phyloP scores from a whole-genome alignment of 495 filamentous ascomycete genomes.

The Recurvomyces mirabilis region DNA sequence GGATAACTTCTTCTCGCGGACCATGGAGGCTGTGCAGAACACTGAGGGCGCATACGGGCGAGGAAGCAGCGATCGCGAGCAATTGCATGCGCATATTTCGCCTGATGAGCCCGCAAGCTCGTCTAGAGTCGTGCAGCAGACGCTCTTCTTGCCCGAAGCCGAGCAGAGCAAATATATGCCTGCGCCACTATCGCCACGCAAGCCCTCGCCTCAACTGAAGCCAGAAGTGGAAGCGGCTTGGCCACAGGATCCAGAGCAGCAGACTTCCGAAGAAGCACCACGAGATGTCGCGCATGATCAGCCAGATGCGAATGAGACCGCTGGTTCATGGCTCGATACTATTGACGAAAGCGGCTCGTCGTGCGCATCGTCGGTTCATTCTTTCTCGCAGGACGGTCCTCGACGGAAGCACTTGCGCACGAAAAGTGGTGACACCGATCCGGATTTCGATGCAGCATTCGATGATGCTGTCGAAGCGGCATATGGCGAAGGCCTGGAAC shows the following conservation, averaged over 20 bases:
- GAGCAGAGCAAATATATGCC: constrained; percentile 36
- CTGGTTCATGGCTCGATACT: constrained; percentile 88
- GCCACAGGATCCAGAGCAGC: constrained; percentile 4
- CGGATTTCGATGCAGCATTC: constrained; percentile 88
- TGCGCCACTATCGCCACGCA: constrained; percentile 53
- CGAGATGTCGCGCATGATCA: constrained; percentile 20
- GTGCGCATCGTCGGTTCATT: constrained; percentile 64
- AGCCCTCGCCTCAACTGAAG: constrained; percentile 29
- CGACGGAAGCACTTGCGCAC: constrained; percentile 54
- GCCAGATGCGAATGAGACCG: constrained; percentile 9
- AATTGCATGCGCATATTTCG: too few species aligned
- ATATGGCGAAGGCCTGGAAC: constrained; percentile 86
- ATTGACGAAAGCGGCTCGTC: constrained; percentile 94
- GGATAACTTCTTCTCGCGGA: constrained; percentile 20
- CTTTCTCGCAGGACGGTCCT: constrained; percentile 58
- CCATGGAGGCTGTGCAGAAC: constrained; percentile 30
- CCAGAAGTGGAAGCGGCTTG: constrained; percentile 15
- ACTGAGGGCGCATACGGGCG: background rate
- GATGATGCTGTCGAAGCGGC: constrained; percentile 95
- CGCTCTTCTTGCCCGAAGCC: background rate
- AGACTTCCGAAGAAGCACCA: constrained; percentile 1
- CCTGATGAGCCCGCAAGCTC: too few species aligned
- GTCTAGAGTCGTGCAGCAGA: background rate
- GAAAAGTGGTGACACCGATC: constrained; percentile 66
- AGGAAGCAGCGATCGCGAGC: background rate